Base-by-base conservation (phyloP, 2,329 filamentous ascomycete genomes). In the Aspergillus ruber region DNA sequence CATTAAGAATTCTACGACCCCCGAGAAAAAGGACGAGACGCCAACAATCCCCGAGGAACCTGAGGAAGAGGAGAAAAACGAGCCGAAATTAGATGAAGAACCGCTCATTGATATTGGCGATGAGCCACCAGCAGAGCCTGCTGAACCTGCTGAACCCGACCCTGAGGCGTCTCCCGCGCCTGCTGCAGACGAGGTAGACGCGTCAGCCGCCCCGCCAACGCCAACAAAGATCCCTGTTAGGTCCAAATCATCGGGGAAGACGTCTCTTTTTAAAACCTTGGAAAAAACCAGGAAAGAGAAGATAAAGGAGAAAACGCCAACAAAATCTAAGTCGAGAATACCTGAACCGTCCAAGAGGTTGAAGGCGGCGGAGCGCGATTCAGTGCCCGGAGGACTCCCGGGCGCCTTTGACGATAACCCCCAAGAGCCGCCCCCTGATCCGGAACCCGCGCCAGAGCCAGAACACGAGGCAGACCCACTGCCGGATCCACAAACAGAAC, bases 321-420 rank as follows among this genome's bases (percentile, higher is more conserved):
- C 51, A 44, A 62, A 59, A 46, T 39, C 51, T 4, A 63, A 63
- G 45, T 45, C 54, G 18, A 40, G 20, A 18, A 18, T 20, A 17
- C 33, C 33, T 6, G 61, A 61, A 43, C 60, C 27, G 54, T 57
- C 50, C 62, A 60, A 60, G 64, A 61, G 49, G 59, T 57, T 33
- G 70, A 59, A 66, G 66, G 57, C 18, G 64, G 62, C 9, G 67
- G 64, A 17, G n/a, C n/a, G 9, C 44, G 70, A 72, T 45, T 63
- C 65, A 25, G 68, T 81, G 5, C 80, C 81, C 38, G 81, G 81
- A 47, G 78, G 77, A 51, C 84, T 84, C 60, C 81, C 81, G 20
- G 69, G 71, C 42, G 75, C 59, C 9, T 65, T 77, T 53, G 74
- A 75, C 32, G 74, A 74, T 53, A 72, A 76, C 33, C 61, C 51